Base-by-base conservation (phyloP, 441 rosid species). In the Metrosideros polymorpha region DNA sequence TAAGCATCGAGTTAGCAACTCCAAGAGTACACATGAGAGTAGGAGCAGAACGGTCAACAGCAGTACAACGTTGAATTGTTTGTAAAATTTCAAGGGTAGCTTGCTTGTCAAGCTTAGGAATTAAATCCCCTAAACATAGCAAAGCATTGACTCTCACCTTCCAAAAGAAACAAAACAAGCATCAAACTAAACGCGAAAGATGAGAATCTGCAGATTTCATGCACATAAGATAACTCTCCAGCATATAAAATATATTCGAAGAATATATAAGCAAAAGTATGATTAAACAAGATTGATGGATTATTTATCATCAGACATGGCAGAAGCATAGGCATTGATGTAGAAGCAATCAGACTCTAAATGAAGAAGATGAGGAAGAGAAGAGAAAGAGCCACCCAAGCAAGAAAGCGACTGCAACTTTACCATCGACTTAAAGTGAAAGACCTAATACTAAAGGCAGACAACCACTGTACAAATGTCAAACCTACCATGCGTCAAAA, bases 21-120 rank as follows among this genome's bases (percentile, higher is more conserved):
- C 97, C 98, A 83, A 97, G 98, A 55, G 99, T 93, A 87, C 98
- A 97, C 98, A 97, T 97, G 56, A 97, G 98, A 43, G 99, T 97
- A 71, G 99, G 99, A 75, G 98, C 94, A 86, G 99, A 96, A 51
- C 86, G 98, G 87, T 97, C 99, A 88, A 97, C 99, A 30, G 99
- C 95, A 63, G 98, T 97, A 85, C 99, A 97, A 29, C 98, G 93
- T 86, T 95, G 98, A 89, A 97, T 89, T 87, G 99, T 97, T 91
- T 96, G 95, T 91, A 97, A 87, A 85, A 97, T 91, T 32, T 94
- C 98, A 85, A 93, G 89, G 87, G 93, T 94, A 86, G 94, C 91
- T 51, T 90, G 94, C 89, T 94, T 97, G 88, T 96, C 97, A n/a
- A 97, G 98, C 51, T 91, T 90, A 54, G 90, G 94, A 71, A 95